Evolutionary conservation across 306 rosid species (phyloP), one percentile per base, ranked within the genome.

Genomic region (Rosa chinensis): DNA sequence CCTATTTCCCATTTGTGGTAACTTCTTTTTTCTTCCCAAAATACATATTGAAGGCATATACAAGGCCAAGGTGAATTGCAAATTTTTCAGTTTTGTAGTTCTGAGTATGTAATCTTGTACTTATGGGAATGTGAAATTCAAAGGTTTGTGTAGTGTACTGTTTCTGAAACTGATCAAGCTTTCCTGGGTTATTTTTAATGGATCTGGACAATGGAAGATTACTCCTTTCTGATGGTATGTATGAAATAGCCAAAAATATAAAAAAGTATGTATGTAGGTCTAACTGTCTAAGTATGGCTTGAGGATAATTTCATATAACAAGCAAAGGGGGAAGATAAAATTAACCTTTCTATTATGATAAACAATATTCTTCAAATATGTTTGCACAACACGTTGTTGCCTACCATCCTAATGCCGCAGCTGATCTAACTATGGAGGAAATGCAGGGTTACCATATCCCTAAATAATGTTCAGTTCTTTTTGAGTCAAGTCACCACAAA

Each of bases 391-490:
- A 76, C 23, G 23, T 18, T 42, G 52, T 39, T 66, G 52, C 18
- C 73, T 50, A 73, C 11, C 37, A 73, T 64, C 63, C 52, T 37
- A 62, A 20, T 8, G 28, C 63, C 18, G 50, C 71, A 55, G 64
- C 69, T 66, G 20, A 72, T 43, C 44, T 35, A 66, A 48, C 20
- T 28, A 67, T 55, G 75, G 25, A 42, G 66, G 39, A 37, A 72
- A 72, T 35, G 63, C 66, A 52, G 35, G 35, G 67, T 17, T 53
- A 52, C 50, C 80, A 50, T 50, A 14, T 11, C 45, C 50, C 35
- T 62, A 44, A 18, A 43, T 77, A 20, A 20, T 18, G 79, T 68
- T 13, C 73, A 8, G 77, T 50, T 40, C 50, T 70, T 79, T 49
- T 79, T 74, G 18, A 47, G 55, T 63, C 66, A 37, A 5, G 28